Base-by-base conservation (phyloP, 805 yeast species). In the Cyberlindnera amylophila region DNA sequence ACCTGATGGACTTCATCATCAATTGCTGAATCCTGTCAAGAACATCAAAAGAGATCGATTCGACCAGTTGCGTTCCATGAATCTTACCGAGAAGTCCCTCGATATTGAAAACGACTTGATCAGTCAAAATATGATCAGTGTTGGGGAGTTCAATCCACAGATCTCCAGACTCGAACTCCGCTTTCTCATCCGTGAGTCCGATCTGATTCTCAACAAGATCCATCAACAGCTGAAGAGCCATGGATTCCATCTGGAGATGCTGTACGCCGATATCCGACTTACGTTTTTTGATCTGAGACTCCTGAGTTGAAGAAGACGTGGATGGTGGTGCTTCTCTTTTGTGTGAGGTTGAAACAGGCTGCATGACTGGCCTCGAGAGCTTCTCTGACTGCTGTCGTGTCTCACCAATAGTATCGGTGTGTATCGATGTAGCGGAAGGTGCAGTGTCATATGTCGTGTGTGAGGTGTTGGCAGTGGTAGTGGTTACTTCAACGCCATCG, bases 11-110 rank as follows among this genome's bases (percentile, higher is more conserved):
- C 17, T 49, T 54, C 32, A 52, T 42, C 38, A 69, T 55, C 11
- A 69, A 42, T 4, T 49, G 53, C 42, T 71, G 56, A 7, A 71
- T 52, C 33, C 71, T 51, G 1, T 57, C 50, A 21, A 71, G 47
- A 21, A 50, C 41, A 13, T 60, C 61, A 12, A 59, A 41, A 3
- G 62, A 54, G 4, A 59, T 15, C 0, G 38, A 38, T 9, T 45
- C 28, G 1, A 54, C 28, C 6, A 48, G 33, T 4, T 37, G 10
- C 0, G 55, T 47, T 2, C 47, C 49, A 6, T 45, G 38, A 19
- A 61, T 44, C 43, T 38, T 54, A 3, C 36, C 23, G 23, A 67
- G 38, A 19, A 35, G 38, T 2, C 38, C 45, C 19, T 62, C 61
- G 13, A 67, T 42, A 2, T 38, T 42, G 2, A 38, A 13, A 3